Conservation (phyloP, 2,329 filamentous ascomycete species). For the Rhynchosporium secalis region DNA sequence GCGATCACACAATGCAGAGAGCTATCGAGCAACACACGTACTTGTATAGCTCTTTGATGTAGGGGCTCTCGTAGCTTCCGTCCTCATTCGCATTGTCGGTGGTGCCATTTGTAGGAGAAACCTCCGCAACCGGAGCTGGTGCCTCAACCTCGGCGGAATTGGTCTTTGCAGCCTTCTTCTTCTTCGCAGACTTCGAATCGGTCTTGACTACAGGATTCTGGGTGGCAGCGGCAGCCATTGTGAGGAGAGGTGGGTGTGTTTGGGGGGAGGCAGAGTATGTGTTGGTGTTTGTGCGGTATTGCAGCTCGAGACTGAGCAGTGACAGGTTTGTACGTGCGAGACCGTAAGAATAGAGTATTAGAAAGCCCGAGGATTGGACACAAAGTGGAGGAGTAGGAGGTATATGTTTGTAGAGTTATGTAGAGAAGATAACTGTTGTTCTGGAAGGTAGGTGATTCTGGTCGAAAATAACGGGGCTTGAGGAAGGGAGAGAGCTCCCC, state of each 20-base stretch:
- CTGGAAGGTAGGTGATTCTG: constrained; percentile 1
- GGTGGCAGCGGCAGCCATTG: constrained; percentile 64
- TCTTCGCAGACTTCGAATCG: constrained; percentile 66
- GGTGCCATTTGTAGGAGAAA: constrained; percentile 50
- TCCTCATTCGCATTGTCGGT: constrained; percentile 46
- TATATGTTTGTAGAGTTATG: neutral
- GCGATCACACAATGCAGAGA: neutral
- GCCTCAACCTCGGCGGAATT: constrained; percentile 57
- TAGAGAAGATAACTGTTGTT: too few relatives aligned
- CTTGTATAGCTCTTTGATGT: constrained; percentile 90
- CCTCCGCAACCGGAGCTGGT: constrained; percentile 48
- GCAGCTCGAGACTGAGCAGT: constrained; percentile 21
- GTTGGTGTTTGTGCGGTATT: constrained; percentile 19
- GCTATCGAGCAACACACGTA: constrained; percentile 48
- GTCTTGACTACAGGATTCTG: constrained; percentile 62
- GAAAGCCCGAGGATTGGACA: constrained; percentile 8
- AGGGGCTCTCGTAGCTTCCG: constrained; percentile 67
- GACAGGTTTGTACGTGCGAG: constrained; percentile 8
- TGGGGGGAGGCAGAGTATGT: constrained; percentile 4
- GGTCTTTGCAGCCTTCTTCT: constrained; percentile 63
- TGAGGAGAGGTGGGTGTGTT: constrained; percentile 16
- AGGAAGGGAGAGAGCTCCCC: too few relatives aligned
- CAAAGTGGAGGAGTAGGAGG: neutral
- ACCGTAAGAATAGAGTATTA: constrained; percentile 2
- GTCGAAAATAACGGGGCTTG: neutral